Base-by-base conservation (phyloP, 208 protist species). In the Kentomonas sorsogonicus region DNA sequence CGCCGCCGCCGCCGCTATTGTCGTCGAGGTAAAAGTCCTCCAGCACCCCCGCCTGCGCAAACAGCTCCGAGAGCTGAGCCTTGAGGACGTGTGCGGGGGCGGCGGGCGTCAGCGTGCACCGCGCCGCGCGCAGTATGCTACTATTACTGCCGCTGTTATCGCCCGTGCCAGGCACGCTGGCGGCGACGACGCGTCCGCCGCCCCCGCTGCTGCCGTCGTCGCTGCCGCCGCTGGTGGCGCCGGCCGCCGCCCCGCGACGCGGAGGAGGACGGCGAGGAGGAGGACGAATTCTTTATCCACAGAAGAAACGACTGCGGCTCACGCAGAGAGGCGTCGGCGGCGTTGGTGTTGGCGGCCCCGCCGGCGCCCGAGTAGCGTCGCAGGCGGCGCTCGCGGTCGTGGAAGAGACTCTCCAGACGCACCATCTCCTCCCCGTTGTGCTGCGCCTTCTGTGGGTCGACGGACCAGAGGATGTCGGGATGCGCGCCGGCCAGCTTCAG, bases 401-500 rank as follows among this genome's bases (percentile, higher is more conserved):
- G 82, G 82, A 93, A 77, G 34, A 90, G 62, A 22, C 77, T 88
- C 54, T 93, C 86, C 18, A 93, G 61, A 0, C 79, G 76, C 31
- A 89, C 88, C 86, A 93, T 90, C 43, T 84, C 77, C 53, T 93
- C 79, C 10, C 86, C 80, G 48, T 93, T 93, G 74, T 93, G 86
- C 63, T 90, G 82, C 25, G 86, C 86, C 69, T 90, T 93, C 44
- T 79, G 66, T 22, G 86, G 79, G 64, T 93, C 86, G 41, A 93
- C 77, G 53, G 74, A 69, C 80, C 82, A 90, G 10, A 93, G 60
- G 10, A 93, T 74, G 57, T 93, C 86, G 1, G 86, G 86, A 48
- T 93, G 86, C 1, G 86, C 86, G 20, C 86, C 86, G 38, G 79
- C 79, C 16, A 93, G 67, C 67, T 93, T 93, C 46, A 93, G 50